These are phyloP conservation scores for Lichina pygmaea DNA, from an alignment of 495 filamentous ascomycete genomes.

Conservation along the genomic window DNA sequence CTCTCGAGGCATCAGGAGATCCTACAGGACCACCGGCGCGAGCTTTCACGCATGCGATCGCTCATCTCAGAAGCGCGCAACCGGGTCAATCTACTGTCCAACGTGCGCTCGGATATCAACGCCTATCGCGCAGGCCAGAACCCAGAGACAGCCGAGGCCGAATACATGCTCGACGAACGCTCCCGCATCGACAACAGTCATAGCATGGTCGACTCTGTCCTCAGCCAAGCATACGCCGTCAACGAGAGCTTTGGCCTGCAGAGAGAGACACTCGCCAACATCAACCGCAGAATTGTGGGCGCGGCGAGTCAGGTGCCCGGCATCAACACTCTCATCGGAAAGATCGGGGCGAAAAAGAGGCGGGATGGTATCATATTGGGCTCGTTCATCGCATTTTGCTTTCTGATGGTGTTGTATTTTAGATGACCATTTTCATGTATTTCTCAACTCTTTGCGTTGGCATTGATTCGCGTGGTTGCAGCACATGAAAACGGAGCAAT, in stretches of 20 bases:
- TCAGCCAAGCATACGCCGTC: slow-evolving; percentile 92
- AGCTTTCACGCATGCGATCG: slow-evolving; percentile 43
- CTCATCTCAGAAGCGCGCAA: slow-evolving; percentile 47
- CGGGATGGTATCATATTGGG: slow-evolving; percentile 87
- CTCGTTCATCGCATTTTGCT: slow-evolving; percentile 70
- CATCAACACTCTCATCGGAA: slow-evolving; percentile 72
- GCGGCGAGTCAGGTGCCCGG: slow-evolving; percentile 80
- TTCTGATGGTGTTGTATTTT: slow-evolving; percentile 65
- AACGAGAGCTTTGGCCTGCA: slow-evolving; percentile 77
- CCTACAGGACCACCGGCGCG: slow-evolving; percentile 61
- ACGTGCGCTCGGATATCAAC: slow-evolving; percentile 75
- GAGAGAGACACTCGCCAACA: slow-evolving; percentile 57
- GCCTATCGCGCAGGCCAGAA: slow-evolving; percentile 52
- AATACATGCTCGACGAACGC: slow-evolving; percentile 92
- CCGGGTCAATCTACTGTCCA: slow-evolving; percentile 72
- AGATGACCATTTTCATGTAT: slow-evolving; percentile 17
- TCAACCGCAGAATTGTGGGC: slow-evolving; percentile 67
- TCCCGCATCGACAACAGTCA: slow-evolving; percentile 62
- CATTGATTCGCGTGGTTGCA: too few relatives aligned
- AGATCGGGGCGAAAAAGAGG: slow-evolving; percentile 87
- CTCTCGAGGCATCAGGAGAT: slow-evolving; percentile 78
- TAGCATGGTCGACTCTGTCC: slow-evolving; percentile 62
- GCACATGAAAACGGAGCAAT: too few relatives aligned
- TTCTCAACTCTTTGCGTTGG: too few relatives aligned
- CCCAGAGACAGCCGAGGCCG: slow-evolving; percentile 57